Evolutionary conservation across 345 rosid genomes (phyloP).

Genomic region (Rhodomyrtus tomentosa): DNA sequence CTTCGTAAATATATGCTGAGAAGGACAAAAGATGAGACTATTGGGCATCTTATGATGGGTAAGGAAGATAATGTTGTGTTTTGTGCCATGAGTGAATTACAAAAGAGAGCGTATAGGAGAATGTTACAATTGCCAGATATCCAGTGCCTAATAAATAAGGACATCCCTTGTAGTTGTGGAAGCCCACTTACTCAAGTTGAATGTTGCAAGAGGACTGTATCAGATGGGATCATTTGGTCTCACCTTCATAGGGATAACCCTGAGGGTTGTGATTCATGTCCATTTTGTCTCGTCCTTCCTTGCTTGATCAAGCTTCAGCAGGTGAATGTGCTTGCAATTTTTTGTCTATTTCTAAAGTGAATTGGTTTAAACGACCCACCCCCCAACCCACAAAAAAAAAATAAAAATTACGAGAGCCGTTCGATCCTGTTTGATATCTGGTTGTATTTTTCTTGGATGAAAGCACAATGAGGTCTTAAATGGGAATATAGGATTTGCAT

Average conservation of each 20-base stretch:
- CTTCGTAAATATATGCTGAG: slow-evolving; percentile 75
- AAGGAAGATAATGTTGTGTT: slow-evolving; percentile 96
- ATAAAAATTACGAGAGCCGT: not conserved
- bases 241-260: slow-evolving; percentile 74
- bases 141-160: slow-evolving; percentile 87
- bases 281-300: slow-evolving; percentile 91
- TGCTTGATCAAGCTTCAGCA: slow-evolving; percentile 84
- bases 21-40: slow-evolving; percentile 94
- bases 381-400: no score
- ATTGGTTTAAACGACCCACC: not conserved
- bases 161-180: slow-evolving; percentile 74
- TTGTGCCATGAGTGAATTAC: slow-evolving; percentile 87
- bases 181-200: slow-evolving; percentile 84
- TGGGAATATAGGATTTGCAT: not conserved
- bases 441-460: not conserved
- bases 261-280: slow-evolving; percentile 96
- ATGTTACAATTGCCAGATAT: slow-evolving; percentile 76
- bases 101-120: slow-evolving; percentile 71
- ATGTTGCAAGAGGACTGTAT: slow-evolving; percentile 84
- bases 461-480: not conserved
- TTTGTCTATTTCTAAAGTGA: not conserved
- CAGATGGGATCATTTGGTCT: slow-evolving; percentile 85
- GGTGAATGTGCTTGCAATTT: slow-evolving; percentile 18
- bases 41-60: slow-evolving; percentile 95
- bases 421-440: not conserved